Evolutionary conservation across 169 alveolate genomes (phyloP).

Genomic region (Toxoplasma gondii): DNA sequence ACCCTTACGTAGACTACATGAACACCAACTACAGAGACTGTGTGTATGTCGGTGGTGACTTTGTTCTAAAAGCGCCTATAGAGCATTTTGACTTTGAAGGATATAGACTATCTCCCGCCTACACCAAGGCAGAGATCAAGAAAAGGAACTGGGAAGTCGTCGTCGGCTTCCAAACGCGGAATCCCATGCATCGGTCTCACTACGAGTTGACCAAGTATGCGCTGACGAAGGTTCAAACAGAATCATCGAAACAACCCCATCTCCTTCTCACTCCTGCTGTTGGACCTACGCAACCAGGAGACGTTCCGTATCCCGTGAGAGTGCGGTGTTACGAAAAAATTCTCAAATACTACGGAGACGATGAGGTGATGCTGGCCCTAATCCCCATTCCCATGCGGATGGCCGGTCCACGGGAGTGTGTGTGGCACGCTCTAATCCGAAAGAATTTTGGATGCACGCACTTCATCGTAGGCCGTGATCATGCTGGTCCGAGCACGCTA

Average conservation of each 20-base stretch:
- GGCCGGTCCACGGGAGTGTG: constrained; percentile 80
- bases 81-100: constrained; percentile 62
- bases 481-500: constrained; percentile 72
- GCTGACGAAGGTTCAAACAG: constrained; percentile 11
- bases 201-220: constrained; percentile 69
- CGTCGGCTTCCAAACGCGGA: constrained; percentile 76
- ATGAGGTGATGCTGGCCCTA: constrained; percentile 52
- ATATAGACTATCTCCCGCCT: constrained; percentile 64
- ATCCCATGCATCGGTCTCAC: constrained; percentile 76
- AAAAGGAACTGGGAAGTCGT: constrained; percentile 65
- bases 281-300: constrained; percentile 78
- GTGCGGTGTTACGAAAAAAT: constrained; percentile 70
- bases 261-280: constrained; percentile 72
- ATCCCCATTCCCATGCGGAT: constrained; percentile 77
- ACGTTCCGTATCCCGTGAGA: constrained; percentile 68
- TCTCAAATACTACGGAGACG: constrained; percentile 21
- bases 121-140: constrained; percentile 28
- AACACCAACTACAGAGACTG: constrained; percentile 35
- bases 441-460: constrained; percentile 76
- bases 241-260: constrained; percentile 22
- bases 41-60: constrained; percentile 69
- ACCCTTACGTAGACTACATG: constrained; percentile 67
- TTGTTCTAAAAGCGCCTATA: constrained; percentile 31
- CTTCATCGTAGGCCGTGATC: constrained; percentile 77
- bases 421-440: constrained; percentile 74